Conservation (phyloP, 495 filamentous ascomycete genomes). For the Podospora pseudopauciseta region DNA sequence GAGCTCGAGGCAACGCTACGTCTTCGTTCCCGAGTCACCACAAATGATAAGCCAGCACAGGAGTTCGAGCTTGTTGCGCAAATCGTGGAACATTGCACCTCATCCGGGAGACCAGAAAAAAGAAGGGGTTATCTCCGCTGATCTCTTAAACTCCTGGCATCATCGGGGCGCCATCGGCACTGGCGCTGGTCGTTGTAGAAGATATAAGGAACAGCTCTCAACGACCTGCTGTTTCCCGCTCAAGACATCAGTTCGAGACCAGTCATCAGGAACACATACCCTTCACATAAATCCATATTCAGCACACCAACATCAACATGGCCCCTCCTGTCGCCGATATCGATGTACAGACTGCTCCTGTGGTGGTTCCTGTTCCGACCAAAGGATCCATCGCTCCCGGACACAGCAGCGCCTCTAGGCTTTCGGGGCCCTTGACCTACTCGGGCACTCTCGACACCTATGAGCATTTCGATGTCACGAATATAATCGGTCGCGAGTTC, state of each 20-base stretch:
- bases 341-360: conserved; percentile 27
- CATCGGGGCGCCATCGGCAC: conserved; percentile 7
- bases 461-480: conserved; percentile 62
- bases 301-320: conserved; percentile 21
- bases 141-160: not conserved
- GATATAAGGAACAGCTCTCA: not conserved
- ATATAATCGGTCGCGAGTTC: conserved; percentile 66
- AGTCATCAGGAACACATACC: not conserved
- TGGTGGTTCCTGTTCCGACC: conserved; percentile 48
- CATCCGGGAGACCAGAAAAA: conserved; percentile 12
- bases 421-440: conserved; percentile 76
- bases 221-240: not conserved
- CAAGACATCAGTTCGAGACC: not conserved
- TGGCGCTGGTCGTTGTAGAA: not conserved
- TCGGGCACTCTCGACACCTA: conserved; percentile 57
- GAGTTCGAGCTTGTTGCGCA: conserved; percentile 13
- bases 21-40: not conserved
- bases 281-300: not conserved
- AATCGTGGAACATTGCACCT: conserved; percentile 21
- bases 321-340: conserved; percentile 35
- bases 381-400: conserved; percentile 44
- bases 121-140: conserved; percentile 5
- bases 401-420: conserved; percentile 67
- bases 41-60: conserved; percentile 5
- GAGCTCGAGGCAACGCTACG: not conserved